Conservation (phyloP, 2,329 filamentous ascomycete genomes). For the Cylindrodendrum hubeiense region DNA sequence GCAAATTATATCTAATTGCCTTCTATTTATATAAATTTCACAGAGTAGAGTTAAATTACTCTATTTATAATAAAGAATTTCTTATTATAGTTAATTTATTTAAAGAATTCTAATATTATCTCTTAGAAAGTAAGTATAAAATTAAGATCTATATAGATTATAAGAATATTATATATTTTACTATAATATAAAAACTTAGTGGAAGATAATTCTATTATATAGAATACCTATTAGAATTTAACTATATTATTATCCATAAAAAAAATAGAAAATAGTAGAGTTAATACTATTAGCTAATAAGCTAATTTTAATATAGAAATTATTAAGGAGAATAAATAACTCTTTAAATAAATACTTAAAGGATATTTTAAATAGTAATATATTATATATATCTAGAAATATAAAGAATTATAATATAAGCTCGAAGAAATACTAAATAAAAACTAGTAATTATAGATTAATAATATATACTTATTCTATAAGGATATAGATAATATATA, state of each 20-base stretch:
- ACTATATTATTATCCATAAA: constrained; percentile 35
- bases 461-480: too few relatives aligned
- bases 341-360: neutral
- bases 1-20: constrained; percentile 22
- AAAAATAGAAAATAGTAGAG: constrained; percentile 25
- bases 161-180: constrained; percentile 38
- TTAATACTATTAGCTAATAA: constrained; percentile 13
- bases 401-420: neutral
- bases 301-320: constrained; percentile 15
- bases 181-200: constrained; percentile 31
- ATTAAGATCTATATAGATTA: constrained; percentile 38
- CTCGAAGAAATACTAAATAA: neutral
- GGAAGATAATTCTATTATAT: constrained; percentile 30
- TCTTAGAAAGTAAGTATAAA: constrained; percentile 27
- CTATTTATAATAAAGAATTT: constrained; percentile 42
- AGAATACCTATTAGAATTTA: constrained; percentile 32
- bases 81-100: constrained; percentile 39
- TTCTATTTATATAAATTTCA: constrained; percentile 38
- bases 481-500: neutral
- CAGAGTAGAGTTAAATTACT: constrained; percentile 38
- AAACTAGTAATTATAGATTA: neutral
- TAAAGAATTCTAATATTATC: constrained; percentile 41
- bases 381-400: constrained; percentile 2
- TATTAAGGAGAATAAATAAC: neutral
- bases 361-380: constrained; percentile 1